Percentiles rank a stretch among this genome's conserved stretches.
phyloP scores from a whole-genome alignment of 2,329 filamentous ascomycete genomes.

The Fusarium sp. region DNA sequence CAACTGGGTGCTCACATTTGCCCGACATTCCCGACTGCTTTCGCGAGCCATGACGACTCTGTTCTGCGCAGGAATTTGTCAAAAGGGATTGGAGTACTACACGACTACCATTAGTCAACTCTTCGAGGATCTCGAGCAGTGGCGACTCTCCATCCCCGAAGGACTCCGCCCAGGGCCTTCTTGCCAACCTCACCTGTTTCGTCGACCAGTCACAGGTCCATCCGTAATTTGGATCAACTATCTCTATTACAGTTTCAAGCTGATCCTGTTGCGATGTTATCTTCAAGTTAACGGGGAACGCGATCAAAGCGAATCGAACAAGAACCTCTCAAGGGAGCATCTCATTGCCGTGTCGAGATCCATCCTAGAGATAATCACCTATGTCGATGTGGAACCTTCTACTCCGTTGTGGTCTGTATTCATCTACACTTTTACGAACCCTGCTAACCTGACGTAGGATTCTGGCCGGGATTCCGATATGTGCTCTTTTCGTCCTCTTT shows the following conservation, averaged over 20 bases:
- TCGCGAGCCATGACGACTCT: constrained; percentile 29
- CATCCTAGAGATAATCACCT: constrained; percentile 35
- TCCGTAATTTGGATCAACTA: constrained; percentile 32
- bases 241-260: constrained; percentile 34
- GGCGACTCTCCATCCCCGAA: constrained; percentile 22
- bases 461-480: constrained; percentile 33
- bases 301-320: not conserved
- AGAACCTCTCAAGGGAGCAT: not conserved
- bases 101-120: constrained; percentile 17
- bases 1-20: constrained; percentile 24
- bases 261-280: constrained; percentile 26
- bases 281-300: constrained; percentile 9
- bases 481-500: constrained; percentile 37
- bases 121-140: constrained; percentile 30
- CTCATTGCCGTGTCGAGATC: constrained; percentile 28
- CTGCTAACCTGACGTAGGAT: constrained; percentile 19
- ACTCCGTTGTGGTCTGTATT: constrained; percentile 36
- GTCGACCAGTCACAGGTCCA: constrained; percentile 15
- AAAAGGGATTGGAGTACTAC: constrained; percentile 15
- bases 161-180: constrained; percentile 10
- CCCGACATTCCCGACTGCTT: constrained; percentile 25
- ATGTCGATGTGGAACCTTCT: constrained; percentile 35
- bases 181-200: not conserved
- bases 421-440: accelerated
- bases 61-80: constrained; percentile 28